Conservation (phyloP, 305 asterid species). For the Fraxinus platypoda region DNA sequence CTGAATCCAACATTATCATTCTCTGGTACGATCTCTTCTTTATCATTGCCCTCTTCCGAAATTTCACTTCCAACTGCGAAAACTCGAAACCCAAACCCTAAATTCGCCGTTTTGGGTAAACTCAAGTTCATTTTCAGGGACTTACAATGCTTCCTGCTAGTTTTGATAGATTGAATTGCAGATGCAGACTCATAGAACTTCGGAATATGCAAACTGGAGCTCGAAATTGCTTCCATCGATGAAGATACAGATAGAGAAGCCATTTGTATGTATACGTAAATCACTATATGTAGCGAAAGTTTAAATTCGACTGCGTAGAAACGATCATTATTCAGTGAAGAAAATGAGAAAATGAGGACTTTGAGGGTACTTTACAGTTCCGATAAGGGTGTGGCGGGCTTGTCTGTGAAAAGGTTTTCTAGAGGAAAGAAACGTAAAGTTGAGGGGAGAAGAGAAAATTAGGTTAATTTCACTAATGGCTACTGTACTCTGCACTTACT, state of each 20-base stretch:
- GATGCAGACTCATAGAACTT: constrained; percentile 33
- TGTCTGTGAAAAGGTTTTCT: neutral
- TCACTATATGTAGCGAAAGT: neutral
- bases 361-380: neutral
- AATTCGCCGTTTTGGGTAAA: constrained; percentile 24
- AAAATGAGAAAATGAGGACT: neutral
- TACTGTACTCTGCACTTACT: neutral
- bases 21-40: constrained; percentile 32
- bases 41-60: constrained; percentile 39
- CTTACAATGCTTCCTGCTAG: constrained; percentile 10
- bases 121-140: constrained; percentile 29
- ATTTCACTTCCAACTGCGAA: constrained; percentile 36
- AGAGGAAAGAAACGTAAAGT: neutral
- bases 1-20: constrained; percentile 37
- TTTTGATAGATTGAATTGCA: constrained; percentile 16
- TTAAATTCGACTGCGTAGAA: neutral
- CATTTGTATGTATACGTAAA: constrained; percentile 3
- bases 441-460: neutral
- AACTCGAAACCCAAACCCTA: constrained; percentile 35
- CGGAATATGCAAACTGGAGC: constrained; percentile 39
- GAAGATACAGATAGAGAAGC: constrained; percentile 29
- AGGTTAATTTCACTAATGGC: neutral
- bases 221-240: constrained; percentile 58
- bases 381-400: neutral
- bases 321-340: neutral